These are phyloP conservation scores for Emergomyces africanus DNA, from an alignment of 2,329 filamentous ascomycete genomes.

Conservation along the genomic window DNA sequence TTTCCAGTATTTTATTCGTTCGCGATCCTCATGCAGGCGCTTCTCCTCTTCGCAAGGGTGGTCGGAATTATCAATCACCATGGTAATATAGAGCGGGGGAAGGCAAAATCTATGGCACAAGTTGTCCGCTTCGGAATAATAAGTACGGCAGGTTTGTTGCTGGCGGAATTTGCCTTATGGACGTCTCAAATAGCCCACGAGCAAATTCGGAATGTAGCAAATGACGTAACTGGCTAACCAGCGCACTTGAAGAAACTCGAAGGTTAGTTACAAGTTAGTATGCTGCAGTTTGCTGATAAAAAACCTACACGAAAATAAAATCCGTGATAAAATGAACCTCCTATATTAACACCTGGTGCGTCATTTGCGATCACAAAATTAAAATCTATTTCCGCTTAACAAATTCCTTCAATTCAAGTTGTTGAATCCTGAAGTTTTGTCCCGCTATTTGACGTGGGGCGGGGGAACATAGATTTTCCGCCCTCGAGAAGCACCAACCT, in stretches of 20 bases:
- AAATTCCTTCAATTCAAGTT: background rate
- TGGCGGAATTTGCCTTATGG: background rate
- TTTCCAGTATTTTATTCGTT: conserved; percentile 89
- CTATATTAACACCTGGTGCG: background rate
- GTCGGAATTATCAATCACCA: conserved; percentile 85
- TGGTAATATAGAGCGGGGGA: conserved; percentile 26
- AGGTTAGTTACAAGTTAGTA: too few species aligned
- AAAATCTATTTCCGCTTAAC: background rate
- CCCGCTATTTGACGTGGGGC: background rate
- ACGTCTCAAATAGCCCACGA: background rate
- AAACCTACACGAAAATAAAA: background rate
- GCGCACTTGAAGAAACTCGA: too few species aligned
- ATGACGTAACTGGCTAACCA: background rate
- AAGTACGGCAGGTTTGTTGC: background rate
- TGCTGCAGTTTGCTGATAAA: background rate
- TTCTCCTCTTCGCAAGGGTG: conserved; percentile 84
- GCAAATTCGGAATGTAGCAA: background rate
- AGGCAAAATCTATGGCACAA: background rate
- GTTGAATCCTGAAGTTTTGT: background rate
- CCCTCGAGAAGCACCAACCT: background rate
- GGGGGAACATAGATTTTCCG: background rate
- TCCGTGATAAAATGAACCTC: background rate
- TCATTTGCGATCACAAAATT: background rate
- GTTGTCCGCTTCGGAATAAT: background rate
- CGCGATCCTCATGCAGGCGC: conserved; percentile 72